These are phyloP conservation scores for Ramaria sp. DNA, from an alignment of 768 basidiomycete species.

Conservation along the genomic window DNA sequence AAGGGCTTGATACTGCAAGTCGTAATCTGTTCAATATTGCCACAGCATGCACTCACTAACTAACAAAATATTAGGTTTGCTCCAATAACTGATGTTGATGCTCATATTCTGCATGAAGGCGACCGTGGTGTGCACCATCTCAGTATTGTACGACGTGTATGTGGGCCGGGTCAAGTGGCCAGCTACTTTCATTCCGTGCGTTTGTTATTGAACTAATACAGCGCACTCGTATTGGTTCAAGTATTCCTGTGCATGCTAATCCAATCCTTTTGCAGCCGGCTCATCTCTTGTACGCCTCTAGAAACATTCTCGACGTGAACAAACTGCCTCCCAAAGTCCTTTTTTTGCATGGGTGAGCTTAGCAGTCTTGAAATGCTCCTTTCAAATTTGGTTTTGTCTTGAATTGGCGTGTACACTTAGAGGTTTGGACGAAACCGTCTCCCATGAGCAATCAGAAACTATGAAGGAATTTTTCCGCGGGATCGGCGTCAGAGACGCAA, in stretches of 20 bases:
- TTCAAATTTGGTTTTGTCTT: neutral
- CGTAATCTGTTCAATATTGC: neutral
- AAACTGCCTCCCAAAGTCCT: slow-evolving; percentile 12
- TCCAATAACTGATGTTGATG: slow-evolving; percentile 13
- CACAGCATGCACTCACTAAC: neutral
- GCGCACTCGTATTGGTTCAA: no score
- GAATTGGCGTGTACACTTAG: neutral
- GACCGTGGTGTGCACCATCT: slow-evolving; percentile 11
- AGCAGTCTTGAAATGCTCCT: neutral
- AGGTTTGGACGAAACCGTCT: slow-evolving; percentile 13
- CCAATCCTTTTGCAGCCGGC: slow-evolving; percentile 9
- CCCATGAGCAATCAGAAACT: slow-evolving; percentile 12
- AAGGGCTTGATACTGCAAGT: slow-evolving; percentile 13
- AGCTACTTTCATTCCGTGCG: slow-evolving; percentile 13
- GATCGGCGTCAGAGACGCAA: slow-evolving; percentile 9
- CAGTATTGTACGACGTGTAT: slow-evolving; percentile 11
- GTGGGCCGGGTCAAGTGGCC: slow-evolving; percentile 11
- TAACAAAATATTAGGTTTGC: slow-evolving; percentile 1
- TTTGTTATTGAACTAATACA: neutral
- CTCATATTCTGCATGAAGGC: slow-evolving; percentile 12
- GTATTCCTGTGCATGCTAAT: no score
- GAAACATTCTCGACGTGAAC: slow-evolving; percentile 12
- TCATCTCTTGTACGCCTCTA: slow-evolving; percentile 14
- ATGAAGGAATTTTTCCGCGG: slow-evolving; percentile 16
- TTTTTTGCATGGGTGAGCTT: slow-evolving; percentile 14